Evolutionary conservation across 2,329 filamentous ascomycete genomes (phyloP).

Genomic region (Dryadomyces quercivorus): DNA sequence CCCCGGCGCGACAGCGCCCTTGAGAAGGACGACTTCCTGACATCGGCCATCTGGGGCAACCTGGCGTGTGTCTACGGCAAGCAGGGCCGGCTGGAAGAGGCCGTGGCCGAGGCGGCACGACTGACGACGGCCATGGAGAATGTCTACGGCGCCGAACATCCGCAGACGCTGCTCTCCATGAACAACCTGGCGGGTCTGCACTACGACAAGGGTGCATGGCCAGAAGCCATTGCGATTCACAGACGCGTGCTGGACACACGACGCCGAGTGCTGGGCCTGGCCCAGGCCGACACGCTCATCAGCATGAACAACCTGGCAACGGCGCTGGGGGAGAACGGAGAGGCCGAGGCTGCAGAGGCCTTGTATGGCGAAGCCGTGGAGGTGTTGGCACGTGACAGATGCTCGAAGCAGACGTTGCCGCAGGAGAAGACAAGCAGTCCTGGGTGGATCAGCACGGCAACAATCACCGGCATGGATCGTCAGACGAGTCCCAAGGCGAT

Average conservation of each 20-base stretch:
- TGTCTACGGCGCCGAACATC: neutral
- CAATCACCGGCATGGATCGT: too few relatives aligned
- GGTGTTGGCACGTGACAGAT: too few relatives aligned
- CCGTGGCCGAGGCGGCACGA: slow-evolving; percentile 5
- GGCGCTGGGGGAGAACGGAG: neutral
- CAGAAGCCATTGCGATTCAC: slow-evolving; percentile 8
- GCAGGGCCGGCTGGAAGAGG: slow-evolving; percentile 8
- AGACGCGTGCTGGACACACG: neutral
- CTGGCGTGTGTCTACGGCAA: neutral
- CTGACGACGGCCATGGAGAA: neutral
- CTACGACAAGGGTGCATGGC: neutral
- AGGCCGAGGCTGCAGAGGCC: neutral
- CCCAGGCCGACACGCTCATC: slow-evolving; percentile 1
- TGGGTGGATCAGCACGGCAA: too few relatives aligned
- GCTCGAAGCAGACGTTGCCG: too few relatives aligned
- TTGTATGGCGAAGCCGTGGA: too few relatives aligned
- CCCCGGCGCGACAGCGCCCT: neutral
- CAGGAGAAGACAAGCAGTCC: too few relatives aligned
- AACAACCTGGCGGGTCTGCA: neutral
- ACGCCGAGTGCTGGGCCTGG: neutral
- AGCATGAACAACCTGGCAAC: slow-evolving; percentile 1
- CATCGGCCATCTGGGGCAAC: neutral
- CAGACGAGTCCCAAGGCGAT: too few relatives aligned
- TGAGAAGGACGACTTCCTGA: neutral
- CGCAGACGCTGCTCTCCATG: neutral